These are phyloP conservation scores for Fragosphaeria purpurea DNA, from an alignment of 2,329 filamentous ascomycete species.

Conservation along the genomic window DNA sequence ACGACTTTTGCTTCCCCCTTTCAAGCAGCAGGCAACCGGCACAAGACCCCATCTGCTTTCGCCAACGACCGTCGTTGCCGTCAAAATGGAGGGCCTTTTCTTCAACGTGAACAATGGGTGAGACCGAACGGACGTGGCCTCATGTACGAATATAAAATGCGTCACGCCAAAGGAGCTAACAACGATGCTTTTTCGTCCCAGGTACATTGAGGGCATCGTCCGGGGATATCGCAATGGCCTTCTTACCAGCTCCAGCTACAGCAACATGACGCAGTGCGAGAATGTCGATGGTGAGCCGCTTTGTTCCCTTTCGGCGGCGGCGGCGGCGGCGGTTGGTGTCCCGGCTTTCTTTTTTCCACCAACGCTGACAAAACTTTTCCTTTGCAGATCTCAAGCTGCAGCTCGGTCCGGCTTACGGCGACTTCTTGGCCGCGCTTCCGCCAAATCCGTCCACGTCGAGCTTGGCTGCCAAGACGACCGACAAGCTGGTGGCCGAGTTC, in stretches of 20 bases:
- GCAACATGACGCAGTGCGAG: constrained; percentile 94
- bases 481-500: constrained; percentile 97
- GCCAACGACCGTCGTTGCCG: constrained; percentile 4
- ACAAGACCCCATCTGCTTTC: constrained; percentile 5
- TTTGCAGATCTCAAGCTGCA: constrained; percentile 86
- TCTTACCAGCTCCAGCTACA: constrained; percentile 82
- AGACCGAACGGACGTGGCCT: constrained; percentile 16
- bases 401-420: constrained; percentile 90
- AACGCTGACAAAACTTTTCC: constrained; percentile 59
- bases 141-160: no score
- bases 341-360: not conserved
- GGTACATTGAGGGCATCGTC: constrained; percentile 95
- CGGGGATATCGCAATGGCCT: constrained; percentile 93
- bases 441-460: constrained; percentile 95
- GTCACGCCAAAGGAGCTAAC: not conserved
- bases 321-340: not conserved
- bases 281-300: constrained; percentile 69
- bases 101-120: constrained; percentile 94
- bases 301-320: no score
- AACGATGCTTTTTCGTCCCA: constrained; percentile 24
- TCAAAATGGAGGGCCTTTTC: constrained; percentile 77
- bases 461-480: constrained; percentile 88
- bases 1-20: not conserved
- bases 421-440: constrained; percentile 86
- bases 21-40: constrained; percentile 6